Evolutionary conservation across 805 yeast genomes (phyloP).

Genomic region (Candida ascalaphidarum): DNA sequence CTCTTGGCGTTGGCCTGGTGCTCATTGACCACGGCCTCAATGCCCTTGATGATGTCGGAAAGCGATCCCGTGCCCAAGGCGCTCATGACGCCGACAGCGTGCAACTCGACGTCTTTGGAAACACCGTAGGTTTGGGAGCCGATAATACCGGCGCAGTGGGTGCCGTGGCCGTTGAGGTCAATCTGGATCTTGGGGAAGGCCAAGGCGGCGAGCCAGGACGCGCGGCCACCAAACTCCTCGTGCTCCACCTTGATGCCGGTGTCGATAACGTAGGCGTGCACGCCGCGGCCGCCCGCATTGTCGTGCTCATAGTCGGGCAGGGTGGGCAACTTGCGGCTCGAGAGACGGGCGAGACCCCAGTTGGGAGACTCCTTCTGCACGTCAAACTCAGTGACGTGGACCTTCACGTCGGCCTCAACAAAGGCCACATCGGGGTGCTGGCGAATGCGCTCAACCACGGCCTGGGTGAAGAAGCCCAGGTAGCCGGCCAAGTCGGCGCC

Average conservation of each 20-base stretch:
- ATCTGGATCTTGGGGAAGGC: conserved; percentile 56
- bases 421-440: conserved; percentile 10
- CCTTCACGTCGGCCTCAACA: conserved; percentile 30
- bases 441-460: conserved; percentile 7
- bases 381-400: conserved; percentile 52
- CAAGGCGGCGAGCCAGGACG: conserved; percentile 71
- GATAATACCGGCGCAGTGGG: conserved; percentile 86
- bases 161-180: conserved; percentile 93
- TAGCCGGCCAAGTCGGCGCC: conserved; percentile 10
- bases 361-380: conserved; percentile 79
- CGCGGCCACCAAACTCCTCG: conserved; percentile 76
- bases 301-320: conserved; percentile 63
- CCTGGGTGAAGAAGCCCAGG: conserved; percentile 11
- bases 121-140: conserved; percentile 80
- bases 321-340: conserved; percentile 69
- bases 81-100: conserved; percentile 35
- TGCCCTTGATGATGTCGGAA: conserved; percentile 34
- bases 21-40: conserved; percentile 37
- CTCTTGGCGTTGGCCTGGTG: conserved; percentile 26
- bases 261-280: conserved; percentile 81
- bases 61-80: conserved; percentile 30
- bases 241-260: conserved; percentile 79
- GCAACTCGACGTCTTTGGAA: conserved; percentile 47
- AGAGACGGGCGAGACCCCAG: conserved; percentile 92
- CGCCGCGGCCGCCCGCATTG: conserved; percentile 71